Evolutionary conservation across 1,284 basidiomycete species (phyloP), one percentile per base, ranked within the genome.

Genomic region (Mycocalia duriaeana): DNA sequence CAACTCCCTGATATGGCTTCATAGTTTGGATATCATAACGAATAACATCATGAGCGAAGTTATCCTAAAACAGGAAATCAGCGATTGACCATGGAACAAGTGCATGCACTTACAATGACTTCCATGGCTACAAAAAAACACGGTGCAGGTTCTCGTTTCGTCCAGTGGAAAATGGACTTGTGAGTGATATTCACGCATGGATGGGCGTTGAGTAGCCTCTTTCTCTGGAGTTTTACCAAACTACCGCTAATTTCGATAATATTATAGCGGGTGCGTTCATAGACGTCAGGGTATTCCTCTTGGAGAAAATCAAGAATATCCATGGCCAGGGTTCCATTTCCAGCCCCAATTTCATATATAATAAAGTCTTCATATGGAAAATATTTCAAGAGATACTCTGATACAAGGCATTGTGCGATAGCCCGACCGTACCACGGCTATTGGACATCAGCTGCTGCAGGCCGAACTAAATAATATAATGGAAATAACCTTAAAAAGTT

Each of bases 271-370:
- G 93, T 97, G 18, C 91, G 78, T 48, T 90, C 85, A 62, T 95
- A 99, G 2, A 98, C 89, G 44, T 94, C 91, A 0, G 94, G 93
- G 62, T 96, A 86, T 35, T 84, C 69, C 37, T 82, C 76, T 22
- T 75, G 77, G 22, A 99, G 68, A 58, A 85, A 92, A 60, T 89
- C 78, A 48, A 99, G 79, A 40, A 97, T 82, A 61, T 97, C 90
- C 61, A 79, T 68, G 36, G 96, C 95, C 47, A 99, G 75, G 0
- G 94, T 94, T 0, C 96, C 96, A 57, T 98, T 98, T 23, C 96
- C 96, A 2, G 94, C 96, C 25, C 96, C 96, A 51, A 99, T 87
- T 66, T 99, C 96, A 73, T 96, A 99, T 47, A 99, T 85, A 51
- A 91, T 80, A 53, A 99, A 81, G 63, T 97, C 94, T 66, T 96